Evolutionary conservation across 2,329 filamentous ascomycete genomes (phyloP).

Genomic region (Dactylellina haptotyla): DNA sequence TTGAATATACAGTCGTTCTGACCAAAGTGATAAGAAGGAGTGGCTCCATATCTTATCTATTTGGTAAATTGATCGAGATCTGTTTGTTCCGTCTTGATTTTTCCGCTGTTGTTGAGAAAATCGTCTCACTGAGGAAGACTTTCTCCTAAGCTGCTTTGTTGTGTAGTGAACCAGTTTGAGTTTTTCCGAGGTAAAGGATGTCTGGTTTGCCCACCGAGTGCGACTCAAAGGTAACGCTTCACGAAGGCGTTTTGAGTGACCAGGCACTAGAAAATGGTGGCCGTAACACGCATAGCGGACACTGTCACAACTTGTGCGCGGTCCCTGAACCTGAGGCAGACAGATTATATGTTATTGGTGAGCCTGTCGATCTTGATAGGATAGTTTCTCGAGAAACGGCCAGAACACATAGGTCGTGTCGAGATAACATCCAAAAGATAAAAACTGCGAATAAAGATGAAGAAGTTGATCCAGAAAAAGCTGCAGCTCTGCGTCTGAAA

Average conservation of each 20-base stretch:
- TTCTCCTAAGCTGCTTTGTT: background rate
- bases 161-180: background rate
- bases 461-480: conserved; percentile 22
- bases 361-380: conserved; percentile 43
- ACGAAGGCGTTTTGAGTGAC: conserved; percentile 15
- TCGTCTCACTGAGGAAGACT: background rate
- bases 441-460: conserved; percentile 1
- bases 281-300: conserved; percentile 5
- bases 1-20: background rate
- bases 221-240: conserved; percentile 31
- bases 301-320: background rate
- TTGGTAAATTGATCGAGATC: background rate
- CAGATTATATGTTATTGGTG: conserved; percentile 42
- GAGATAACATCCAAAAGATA: conserved; percentile 24
- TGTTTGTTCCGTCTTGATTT: background rate
- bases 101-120: background rate
- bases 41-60: background rate
- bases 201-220: conserved; percentile 15
- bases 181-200: conserved; percentile 25
- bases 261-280: conserved; percentile 8
- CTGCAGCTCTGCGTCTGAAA: background rate
- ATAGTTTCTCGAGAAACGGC: conserved; percentile 30
- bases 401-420: conserved; percentile 28
- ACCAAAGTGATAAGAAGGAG: background rate
- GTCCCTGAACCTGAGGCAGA: conserved; percentile 35